Base-by-base conservation (phyloP, 306 rosid species). In the Dalbergia cultrata region DNA sequence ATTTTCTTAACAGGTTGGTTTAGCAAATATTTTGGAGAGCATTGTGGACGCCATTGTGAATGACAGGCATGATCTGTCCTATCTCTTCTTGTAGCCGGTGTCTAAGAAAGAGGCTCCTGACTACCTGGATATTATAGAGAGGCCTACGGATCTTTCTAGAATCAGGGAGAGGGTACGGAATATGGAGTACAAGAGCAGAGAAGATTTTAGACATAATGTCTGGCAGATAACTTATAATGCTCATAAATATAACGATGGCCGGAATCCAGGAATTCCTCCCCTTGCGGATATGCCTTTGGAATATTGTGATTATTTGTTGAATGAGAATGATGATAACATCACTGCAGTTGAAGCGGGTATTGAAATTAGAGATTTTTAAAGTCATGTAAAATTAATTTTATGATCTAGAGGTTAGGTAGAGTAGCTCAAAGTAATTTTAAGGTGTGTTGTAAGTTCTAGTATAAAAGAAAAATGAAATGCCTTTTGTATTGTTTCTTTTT, bases 21-120 rank as follows among this genome's bases (percentile, higher is more conserved):
- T 95, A 93, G 93, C 99, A 56, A 95, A 95, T 89, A 91, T 95
- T 73, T 90, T 95, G 94, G 99, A 95, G 95, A 88, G 87, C 70
- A 81, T 95, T 59, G 91, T 95, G 61, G 97, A 93, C 9, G 60
- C 82, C 8, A 91, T 84, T 67, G 87, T 92, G 18, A 95, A 91
- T 85, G 93, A 90, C 0, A 86, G 89, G 67, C 26, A 14, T 13
- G 97, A 93, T n/a, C 75, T 95, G 21, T 93, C 97, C 0, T 88
- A 72, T 81, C 92, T 95, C 67, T 95, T 95, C 81, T 35, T 90
- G 72, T 93, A 91, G 82, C 99, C 99, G 0, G 99, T 95, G 61
- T 80, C 99, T 44, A 93, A 85, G 86, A 95, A 95, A 83, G 96
- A 89, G 16, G 98, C 99, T 66, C 99, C 99, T 14, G 99, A 95